These are phyloP conservation scores for Euphorbia pulcherrima DNA, from an alignment of 345 rosid genomes.

Conservation along the genomic window DNA sequence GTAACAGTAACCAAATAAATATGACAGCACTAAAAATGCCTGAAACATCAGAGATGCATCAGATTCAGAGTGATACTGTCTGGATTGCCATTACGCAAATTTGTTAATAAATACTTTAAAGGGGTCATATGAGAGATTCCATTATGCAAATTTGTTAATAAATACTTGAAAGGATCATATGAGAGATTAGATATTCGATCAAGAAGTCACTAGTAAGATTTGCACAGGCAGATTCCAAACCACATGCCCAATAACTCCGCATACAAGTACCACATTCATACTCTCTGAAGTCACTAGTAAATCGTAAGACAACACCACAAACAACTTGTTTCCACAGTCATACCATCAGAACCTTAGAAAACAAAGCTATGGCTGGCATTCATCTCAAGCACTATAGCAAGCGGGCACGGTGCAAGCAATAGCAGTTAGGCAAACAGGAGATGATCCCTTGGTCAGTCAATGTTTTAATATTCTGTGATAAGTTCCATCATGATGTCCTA, in stretches of 20 bases:
- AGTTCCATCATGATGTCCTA: not conserved
- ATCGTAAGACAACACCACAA: not conserved
- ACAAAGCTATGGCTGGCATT: not conserved
- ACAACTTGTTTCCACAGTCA: not conserved
- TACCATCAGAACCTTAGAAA: not conserved
- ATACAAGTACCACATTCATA: not conserved
- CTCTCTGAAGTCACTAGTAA: not conserved
- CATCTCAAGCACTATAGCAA: not conserved
- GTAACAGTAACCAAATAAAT: not conserved
- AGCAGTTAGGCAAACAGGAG: not conserved
- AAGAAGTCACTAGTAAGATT: not conserved
- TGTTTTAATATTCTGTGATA: not conserved
- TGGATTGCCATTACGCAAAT: slow-evolving; percentile 32
- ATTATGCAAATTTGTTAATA: slow-evolving; percentile 32
- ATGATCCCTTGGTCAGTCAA: too few species aligned
- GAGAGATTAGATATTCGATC: too few species aligned
- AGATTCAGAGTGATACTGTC: slow-evolving; percentile 48
- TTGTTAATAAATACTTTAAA: slow-evolving; percentile 12
- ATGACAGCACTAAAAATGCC: slow-evolving; percentile 44
- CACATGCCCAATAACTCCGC: not conserved
- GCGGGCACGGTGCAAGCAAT: not conserved
- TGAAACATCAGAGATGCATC: slow-evolving; percentile 30
- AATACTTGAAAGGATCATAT: slow-evolving; percentile 34
- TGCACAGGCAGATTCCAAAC: not conserved
- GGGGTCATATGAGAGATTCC: slow-evolving; percentile 25